These are phyloP conservation scores for Aspergillus awamori DNA, from an alignment of 2,329 filamentous ascomycete genomes.

Conservation along the genomic window DNA sequence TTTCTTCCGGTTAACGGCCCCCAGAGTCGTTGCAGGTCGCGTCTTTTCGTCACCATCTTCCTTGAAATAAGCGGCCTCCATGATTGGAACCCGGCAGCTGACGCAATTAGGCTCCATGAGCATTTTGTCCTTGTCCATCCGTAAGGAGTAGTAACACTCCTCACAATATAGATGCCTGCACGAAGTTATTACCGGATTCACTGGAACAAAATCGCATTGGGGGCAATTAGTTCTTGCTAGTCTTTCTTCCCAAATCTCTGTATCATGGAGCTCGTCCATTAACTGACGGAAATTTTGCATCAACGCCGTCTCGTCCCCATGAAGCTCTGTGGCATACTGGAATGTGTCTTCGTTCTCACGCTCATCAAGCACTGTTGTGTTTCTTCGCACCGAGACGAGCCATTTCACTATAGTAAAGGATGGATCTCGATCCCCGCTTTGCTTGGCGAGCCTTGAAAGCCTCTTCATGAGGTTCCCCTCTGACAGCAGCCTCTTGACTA, in stretches of 20 bases:
- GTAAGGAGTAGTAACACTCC: constrained; percentile 44
- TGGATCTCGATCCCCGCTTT: constrained; percentile 23
- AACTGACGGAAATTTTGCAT: constrained; percentile 46
- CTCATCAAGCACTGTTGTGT: not conserved
- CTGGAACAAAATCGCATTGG: constrained; percentile 46
- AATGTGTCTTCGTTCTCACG: not conserved
- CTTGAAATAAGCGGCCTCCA: constrained; percentile 19
- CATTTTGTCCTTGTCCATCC: constrained; percentile 22
- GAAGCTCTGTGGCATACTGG: not conserved
- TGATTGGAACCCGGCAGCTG: constrained; percentile 18
- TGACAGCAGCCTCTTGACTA: constrained; percentile 50
- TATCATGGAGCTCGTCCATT: constrained; percentile 38
- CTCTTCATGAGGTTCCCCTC: constrained; percentile 48
- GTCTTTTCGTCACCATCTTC: not conserved
- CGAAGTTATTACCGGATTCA: constrained; percentile 48
- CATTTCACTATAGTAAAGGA: constrained; percentile 30
- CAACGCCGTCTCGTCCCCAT: constrained; percentile 17
- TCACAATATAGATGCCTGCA: constrained; percentile 62
- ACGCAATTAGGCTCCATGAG: constrained; percentile 29
- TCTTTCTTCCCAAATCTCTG: constrained; percentile 41
- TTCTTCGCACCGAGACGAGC: constrained; percentile 29
- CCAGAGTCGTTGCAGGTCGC: not conserved
- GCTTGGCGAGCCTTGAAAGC: constrained; percentile 39
- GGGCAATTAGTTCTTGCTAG: constrained; percentile 43
- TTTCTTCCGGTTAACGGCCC: not conserved